Conservation (phyloP, 2,329 filamentous ascomycete genomes). For the Claviceps maximensis region DNA sequence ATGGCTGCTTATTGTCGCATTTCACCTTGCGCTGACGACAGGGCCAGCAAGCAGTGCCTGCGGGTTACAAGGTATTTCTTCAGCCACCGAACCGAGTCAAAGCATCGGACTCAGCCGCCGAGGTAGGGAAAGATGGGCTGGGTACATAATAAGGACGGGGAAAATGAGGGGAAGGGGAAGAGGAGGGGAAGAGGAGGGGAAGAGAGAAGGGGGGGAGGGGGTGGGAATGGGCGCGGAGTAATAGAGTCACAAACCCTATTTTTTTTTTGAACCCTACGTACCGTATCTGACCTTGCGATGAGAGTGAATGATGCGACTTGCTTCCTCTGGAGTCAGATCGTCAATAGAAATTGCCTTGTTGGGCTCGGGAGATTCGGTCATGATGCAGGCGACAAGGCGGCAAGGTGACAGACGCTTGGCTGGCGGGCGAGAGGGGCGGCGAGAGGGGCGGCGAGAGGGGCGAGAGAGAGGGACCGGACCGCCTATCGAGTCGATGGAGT, state of each 20-base stretch:
- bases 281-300: slow-evolving; percentile 57
- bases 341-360: slow-evolving; percentile 35
- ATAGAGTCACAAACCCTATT: no score
- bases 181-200: background rate
- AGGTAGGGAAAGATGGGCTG: background rate
- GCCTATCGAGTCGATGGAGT: background rate
- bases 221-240: background rate
- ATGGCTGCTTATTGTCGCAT: slow-evolving; percentile 55
- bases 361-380: slow-evolving; percentile 31
- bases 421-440: background rate
- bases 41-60: slow-evolving; percentile 53
- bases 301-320: slow-evolving; percentile 54
- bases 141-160: background rate
- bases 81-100: background rate
- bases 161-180: background rate
- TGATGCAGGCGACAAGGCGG: slow-evolving; percentile 12
- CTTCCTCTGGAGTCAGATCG: slow-evolving; percentile 50
- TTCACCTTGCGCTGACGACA: slow-evolving; percentile 56
- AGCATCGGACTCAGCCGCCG: background rate
- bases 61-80: background rate
- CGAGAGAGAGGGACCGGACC: background rate
- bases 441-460: background rate
- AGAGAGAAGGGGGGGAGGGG: background rate
- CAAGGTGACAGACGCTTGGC: no score
- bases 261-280: slow-evolving; percentile 23